Base-by-base conservation (phyloP, 108 stramenopile species). In the Stephanodiscus triporus region DNA sequence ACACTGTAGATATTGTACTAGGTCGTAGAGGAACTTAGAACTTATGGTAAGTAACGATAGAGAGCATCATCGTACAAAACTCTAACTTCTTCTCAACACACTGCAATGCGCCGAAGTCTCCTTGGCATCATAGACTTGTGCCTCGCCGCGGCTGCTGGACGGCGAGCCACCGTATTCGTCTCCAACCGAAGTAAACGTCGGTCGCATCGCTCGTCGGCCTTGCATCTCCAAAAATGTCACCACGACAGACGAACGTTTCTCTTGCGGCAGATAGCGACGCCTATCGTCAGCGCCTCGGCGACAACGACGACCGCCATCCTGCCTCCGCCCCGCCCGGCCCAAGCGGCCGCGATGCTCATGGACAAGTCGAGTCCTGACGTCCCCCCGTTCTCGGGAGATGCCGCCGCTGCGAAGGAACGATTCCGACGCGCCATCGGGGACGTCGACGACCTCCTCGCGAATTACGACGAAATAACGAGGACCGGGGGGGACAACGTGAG, bases 401-500 rank as follows among this genome's bases (percentile, higher is more conserved):
- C 48, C 5, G 10, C 48, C 58, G 81, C 81, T 17, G 82, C 78
- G 48, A 85, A 84, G 48, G 36, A 75, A 40, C 82, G 87, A 36
- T 84, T 88, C 68, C 32, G 29, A n/a, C 53, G 55, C 20, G 85
- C 85, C 6, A 63, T 80, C 0, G 61, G 77, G 40, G 87, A 88
- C n/a, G 32, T 88, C 24, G 68, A 81, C n/a, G 63, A 81, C 26
- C 57, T 88, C 16, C 30, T 88, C 9, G 76, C 80, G 11, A 77
- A 88, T 75, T 88, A 87, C 40, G 74, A 81, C n/a, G 72, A 72
- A 32, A 84, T 85, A 9, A 50, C 75, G 9, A 76, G 63, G 14
- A 61, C 26, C 8, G 53, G 58, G 32, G 89, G 89, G 37, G 89
- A 90, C 64, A 76, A 83, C 38, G 85, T 90, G 13, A 58, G 89